Conservation (phyloP, 306 rosid species). For the Pachyrhizus erosus region DNA sequence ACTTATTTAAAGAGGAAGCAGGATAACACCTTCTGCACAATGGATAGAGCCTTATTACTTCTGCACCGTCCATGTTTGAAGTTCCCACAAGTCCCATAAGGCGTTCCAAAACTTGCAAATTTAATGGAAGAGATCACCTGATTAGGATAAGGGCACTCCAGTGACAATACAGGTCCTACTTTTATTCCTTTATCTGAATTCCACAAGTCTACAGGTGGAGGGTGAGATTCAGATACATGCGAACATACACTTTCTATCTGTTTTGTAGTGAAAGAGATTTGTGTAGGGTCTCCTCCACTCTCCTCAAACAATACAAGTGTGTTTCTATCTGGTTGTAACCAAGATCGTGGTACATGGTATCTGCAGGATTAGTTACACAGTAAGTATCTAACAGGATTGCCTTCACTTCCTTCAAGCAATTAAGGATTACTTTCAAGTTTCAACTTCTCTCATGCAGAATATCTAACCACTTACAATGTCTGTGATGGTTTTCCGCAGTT, state of each 20-base stretch:
- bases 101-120: constrained; percentile 90
- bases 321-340: constrained; percentile 71
- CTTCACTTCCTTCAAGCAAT: constrained; percentile 30
- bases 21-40: constrained; percentile 69
- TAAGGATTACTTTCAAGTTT: constrained; percentile 25
- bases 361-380: constrained; percentile 49
- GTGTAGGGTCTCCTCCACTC: constrained; percentile 80
- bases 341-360: constrained; percentile 83
- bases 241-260: constrained; percentile 76
- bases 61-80: constrained; percentile 74
- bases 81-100: constrained; percentile 80
- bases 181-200: constrained; percentile 54
- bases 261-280: constrained; percentile 63
- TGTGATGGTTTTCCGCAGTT: constrained; percentile 95
- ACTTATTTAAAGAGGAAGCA: background rate
- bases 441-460: constrained; percentile 8
- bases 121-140: constrained; percentile 81
- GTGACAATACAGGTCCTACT: constrained; percentile 59
- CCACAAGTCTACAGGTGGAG: constrained; percentile 78
- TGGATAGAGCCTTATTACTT: constrained; percentile 65
- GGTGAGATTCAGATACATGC: constrained; percentile 83
- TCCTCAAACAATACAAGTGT: constrained; percentile 86
- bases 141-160: constrained; percentile 77
- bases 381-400: constrained; percentile 7
- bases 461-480: constrained; percentile 60